A percentile compares a stretch with the other conserved stretches of the same genome.
Evolutionary conservation across 306 rosid species (phyloP).

Genomic region (Quercus dentata): DNA sequence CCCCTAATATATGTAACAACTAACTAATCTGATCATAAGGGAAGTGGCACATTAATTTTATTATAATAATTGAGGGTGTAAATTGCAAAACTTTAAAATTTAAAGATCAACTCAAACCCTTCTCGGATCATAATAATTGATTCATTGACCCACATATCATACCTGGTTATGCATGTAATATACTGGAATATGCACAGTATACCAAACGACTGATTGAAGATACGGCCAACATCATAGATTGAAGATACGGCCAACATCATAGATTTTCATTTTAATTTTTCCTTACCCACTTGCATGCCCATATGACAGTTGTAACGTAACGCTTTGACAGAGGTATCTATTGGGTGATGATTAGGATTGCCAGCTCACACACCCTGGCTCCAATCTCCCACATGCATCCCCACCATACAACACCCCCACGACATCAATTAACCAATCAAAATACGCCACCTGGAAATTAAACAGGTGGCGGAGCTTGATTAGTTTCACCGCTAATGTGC

Average conservation of each 20-base stretch:
- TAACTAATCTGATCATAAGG: too few relatives aligned
- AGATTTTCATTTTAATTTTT: not conserved
- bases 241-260: not conserved
- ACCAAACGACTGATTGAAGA: not conserved
- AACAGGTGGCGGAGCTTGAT: not conserved
- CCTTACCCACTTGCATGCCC: not conserved
- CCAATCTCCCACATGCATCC: not conserved
- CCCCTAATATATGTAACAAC: too few relatives aligned
- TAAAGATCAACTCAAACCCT: too few relatives aligned
- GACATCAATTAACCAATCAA: too few relatives aligned
- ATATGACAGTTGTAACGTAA: not conserved
- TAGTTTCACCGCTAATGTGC: slow-evolving; percentile 22
- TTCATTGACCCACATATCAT: not conserved
- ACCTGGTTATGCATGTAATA: not conserved
- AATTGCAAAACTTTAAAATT: too few relatives aligned
- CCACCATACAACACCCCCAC: not conserved
- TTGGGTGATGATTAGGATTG: slow-evolving; percentile 9
- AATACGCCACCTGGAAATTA: not conserved
- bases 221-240: too few relatives aligned
- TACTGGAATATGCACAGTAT: not conserved
- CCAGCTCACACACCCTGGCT: slow-evolving; percentile 8
- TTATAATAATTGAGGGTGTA: too few relatives aligned
- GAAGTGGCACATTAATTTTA: too few relatives aligned
- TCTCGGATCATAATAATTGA: not conserved
- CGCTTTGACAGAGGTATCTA: not conserved